phyloP scores from a whole-genome alignment of 345 rosid species.

The Passiflora organensis region DNA sequence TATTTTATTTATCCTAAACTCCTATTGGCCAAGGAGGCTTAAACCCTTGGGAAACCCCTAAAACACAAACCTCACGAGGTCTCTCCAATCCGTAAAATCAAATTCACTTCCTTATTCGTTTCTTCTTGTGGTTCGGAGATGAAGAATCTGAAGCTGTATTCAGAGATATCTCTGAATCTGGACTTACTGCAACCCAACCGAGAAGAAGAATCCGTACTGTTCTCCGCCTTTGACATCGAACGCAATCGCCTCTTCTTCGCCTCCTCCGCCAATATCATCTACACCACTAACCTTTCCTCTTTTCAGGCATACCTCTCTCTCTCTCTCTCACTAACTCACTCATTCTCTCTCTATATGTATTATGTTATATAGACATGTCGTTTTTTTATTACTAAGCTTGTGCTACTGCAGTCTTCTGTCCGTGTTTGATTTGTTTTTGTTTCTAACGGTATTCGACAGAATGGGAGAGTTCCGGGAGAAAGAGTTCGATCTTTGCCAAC shows the following conservation, averaged over 20 bases:
- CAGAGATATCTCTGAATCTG: conserved; percentile 52
- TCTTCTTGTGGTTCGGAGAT: conserved; percentile 17
- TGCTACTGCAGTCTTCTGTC: background rate
- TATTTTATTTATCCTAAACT: no score
- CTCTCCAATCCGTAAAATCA: no score
- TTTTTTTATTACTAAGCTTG: background rate
- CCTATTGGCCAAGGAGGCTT: no score
- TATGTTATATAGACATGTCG: background rate
- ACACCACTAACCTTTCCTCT: conserved; percentile 53
- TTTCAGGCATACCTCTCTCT: conserved; percentile 41
- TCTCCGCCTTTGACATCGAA: conserved; percentile 73
- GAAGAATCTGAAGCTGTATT: conserved; percentile 73
- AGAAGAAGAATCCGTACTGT: conserved; percentile 45
- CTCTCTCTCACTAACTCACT: no score
- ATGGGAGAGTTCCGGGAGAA: conserved; percentile 38
- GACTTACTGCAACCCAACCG: conserved; percentile 37
- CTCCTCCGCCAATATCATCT: conserved; percentile 55
- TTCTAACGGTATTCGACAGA: no score
- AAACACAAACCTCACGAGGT: background rate
- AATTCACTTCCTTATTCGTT: background rate
- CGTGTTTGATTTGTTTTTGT: background rate
- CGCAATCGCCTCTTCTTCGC: conserved; percentile 78
- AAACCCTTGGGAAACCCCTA: background rate
- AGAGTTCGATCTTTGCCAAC: conserved; percentile 30
- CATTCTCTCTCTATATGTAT: background rate